phyloP scores from a whole-genome alignment of 2,329 filamentous ascomycete species.

The Waltergamsia citrina region DNA sequence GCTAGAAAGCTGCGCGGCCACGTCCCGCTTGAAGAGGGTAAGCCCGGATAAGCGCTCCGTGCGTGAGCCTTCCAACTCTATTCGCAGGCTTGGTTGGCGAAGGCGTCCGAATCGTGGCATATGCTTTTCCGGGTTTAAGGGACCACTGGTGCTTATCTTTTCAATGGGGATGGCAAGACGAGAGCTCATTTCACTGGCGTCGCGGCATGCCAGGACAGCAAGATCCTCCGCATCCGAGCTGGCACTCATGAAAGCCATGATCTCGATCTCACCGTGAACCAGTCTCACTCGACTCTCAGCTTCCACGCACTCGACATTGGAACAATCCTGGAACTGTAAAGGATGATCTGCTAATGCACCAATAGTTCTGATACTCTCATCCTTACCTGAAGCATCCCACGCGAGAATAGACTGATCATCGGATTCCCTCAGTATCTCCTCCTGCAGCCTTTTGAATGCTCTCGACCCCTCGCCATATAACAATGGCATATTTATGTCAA shows the following conservation, averaged over 20 bases:
- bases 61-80: too few relatives aligned
- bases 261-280: background rate
- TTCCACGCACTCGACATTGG: background rate
- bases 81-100: too few relatives aligned
- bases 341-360: conserved; percentile 1
- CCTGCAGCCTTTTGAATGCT: conserved; percentile 9
- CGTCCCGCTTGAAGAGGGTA: too few relatives aligned
- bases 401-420: conserved; percentile 7
- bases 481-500: conserved; percentile 12
- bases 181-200: background rate
- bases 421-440: conserved; percentile 7
- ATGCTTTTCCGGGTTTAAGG: too few relatives aligned
- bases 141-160: background rate
- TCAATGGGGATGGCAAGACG: background rate
- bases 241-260: background rate
- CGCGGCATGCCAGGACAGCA: background rate
- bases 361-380: background rate
- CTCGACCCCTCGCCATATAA: conserved; percentile 10
- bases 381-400: conserved; percentile 1
- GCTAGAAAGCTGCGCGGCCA: too few relatives aligned
- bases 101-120: too few relatives aligned
- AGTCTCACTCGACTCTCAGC: background rate
- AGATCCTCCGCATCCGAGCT: background rate
- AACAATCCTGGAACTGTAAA: background rate
- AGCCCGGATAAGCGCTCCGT: too few relatives aligned